Evolutionary conservation across 192 early-diverging fungal genomes (phyloP), one percentile per base, ranked within the genome.

Genomic region (Pilaira anomala): DNA sequence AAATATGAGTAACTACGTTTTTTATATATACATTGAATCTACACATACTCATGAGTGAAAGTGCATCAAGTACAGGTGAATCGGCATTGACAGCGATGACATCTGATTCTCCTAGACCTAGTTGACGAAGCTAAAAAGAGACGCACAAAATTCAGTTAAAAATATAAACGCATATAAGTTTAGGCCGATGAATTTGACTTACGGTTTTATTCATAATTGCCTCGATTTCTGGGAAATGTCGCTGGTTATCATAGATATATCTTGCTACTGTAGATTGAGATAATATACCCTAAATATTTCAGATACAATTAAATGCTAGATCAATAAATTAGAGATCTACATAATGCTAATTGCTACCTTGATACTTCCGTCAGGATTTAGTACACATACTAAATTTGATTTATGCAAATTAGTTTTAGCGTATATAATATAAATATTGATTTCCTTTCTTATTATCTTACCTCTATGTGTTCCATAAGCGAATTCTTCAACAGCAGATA

Each of bases 401-500:
- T 22, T 24, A n/a, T 16, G 9, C 30, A 21, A 7, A 28, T 1
- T 7, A 18, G 3, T 46, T 19, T 13, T n/a, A n/a, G n/a, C n/a
- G n/a, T n/a, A 39, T 45, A 18, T 33, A 45, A 54, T 14, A 63
- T 13, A 40, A 18, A 13, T 53, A 30, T 19, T 5, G 3, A 55
- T 30, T 1, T 46, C 44, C 18, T 1, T 46, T 13, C 7, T 46
- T 46, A 19, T 46, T 46, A 4, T 33, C 61, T 60, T 76, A 84
- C 83, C 78, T 62, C 92, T 83, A 65, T 94, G 92, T 21, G 86
- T 86, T 25, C 89, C 87, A 61, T 78, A 79, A 3, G 85, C 85
- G 69, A 94, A 91, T 26, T 90, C 81, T 40, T 83, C 82, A 2
- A 87, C 85, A 19, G 89, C 79, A 42, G 88, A 85, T 7, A 85